Base-by-base conservation (phyloP, 495 filamentous ascomycete genomes). In the Tuber aestivum region DNA sequence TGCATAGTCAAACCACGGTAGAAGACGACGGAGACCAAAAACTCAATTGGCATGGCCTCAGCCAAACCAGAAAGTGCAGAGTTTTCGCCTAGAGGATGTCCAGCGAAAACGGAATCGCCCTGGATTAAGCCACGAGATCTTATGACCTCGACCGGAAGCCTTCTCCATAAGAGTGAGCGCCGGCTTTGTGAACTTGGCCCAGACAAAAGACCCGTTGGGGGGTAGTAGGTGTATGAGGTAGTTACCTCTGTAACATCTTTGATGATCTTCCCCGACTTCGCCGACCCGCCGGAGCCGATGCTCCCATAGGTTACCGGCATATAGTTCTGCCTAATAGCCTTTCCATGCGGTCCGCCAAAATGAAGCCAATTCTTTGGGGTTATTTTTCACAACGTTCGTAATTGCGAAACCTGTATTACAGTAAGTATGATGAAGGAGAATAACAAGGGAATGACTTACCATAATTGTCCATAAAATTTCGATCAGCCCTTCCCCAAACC, bases 1-100 rank as follows among this genome's bases (percentile, higher is more conserved):
- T 99, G 95, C 95, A 99, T 99, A 27, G 95, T 99, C 78, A 99
- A 87, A 82, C 95, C 95, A 82, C 95, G 93, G 87, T 99, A 99
- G 87, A 99, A 99, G 74, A 98, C 95, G 38, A 99, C 95, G 0
- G 95, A 97, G 0, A 99, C 95, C 83, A 99, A 89, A 82, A 91
- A 94, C 87, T 99, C 96, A 83, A 99, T 98, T 18, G 96, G 96
- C 91, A 99, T 97, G 84, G 98, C 96, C 80, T 99, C 96, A 37
- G 96, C 95, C 41, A 99, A 87, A 38, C 95, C 95, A 77, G 95
- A 96, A 70, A 99, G 90, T 41, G 95, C 95, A 73, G 94, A 97
- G 87, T 99, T 98, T 85, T 99, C 95, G 84, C 95, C 95, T 27
- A 99, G 90, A 0, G 95, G 98, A 87, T 99, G 95, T 75, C 95